Evolutionary conservation across 257 asterid species (phyloP).

Genomic region (Scutellaria galericulata): DNA sequence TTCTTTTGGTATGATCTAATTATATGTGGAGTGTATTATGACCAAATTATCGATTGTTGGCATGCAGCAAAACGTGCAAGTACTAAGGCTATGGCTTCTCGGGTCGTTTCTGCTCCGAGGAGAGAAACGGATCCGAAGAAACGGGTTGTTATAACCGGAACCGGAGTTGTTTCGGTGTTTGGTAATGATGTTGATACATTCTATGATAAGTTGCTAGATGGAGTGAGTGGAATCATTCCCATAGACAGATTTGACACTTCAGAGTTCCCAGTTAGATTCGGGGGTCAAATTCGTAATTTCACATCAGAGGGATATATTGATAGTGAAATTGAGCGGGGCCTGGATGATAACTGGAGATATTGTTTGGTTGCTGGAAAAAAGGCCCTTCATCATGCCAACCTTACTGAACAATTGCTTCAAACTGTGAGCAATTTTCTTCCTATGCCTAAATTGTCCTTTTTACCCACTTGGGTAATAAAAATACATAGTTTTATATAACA

Average conservation of each 20-base stretch:
- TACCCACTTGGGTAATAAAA: no score
- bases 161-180: conserved; percentile 1
- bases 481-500: no score
- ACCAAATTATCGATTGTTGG: not conserved
- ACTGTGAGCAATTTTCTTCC: not conserved
- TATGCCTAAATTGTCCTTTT: not conserved
- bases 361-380: conserved; percentile 12
- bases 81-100: not conserved
- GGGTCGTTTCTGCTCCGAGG: not conserved
- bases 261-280: not conserved
- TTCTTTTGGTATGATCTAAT: no score
- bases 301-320: not conserved
- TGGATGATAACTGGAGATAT: conserved; percentile 13
- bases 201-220: not conserved
- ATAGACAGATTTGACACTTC: conserved; percentile 7
- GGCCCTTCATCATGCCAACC: conserved; percentile 20
- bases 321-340: not conserved
- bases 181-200: not conserved
- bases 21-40: no score
- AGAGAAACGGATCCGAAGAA: conserved; percentile 20
- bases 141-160: conserved; percentile 14
- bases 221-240: not conserved
- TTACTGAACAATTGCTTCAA: conserved; percentile 5
- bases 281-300: conserved; percentile 20
- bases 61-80: not conserved